Conservation (phyloP, 257 asterid genomes). For the Lantana camara region DNA sequence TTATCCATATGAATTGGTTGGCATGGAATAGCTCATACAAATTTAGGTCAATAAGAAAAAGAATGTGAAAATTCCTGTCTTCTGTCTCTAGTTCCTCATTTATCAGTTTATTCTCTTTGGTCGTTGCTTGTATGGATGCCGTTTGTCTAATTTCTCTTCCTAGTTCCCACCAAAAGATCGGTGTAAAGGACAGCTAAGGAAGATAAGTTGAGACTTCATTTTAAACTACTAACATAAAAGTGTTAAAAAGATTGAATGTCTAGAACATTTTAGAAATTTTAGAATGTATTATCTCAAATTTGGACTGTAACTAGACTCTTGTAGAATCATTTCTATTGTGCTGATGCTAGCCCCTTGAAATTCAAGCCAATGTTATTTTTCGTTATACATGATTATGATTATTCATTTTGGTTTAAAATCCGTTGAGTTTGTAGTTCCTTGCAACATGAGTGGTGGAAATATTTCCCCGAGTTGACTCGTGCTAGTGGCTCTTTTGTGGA, state of each 20-base stretch:
- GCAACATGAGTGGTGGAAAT: background rate
- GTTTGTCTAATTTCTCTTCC: background rate
- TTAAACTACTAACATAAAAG: constrained; percentile 17
- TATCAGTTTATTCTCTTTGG: background rate
- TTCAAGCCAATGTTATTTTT: background rate
- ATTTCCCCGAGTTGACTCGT: constrained; percentile 1
- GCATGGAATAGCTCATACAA: background rate
- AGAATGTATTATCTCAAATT: background rate
- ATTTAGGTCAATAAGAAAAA: background rate
- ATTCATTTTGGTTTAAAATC: constrained; percentile 15
- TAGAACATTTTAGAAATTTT: background rate
- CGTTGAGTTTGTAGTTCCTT: background rate
- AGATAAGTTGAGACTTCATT: background rate
- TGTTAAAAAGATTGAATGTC: background rate
- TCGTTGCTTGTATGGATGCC: background rate
- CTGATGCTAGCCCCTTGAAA: background rate
- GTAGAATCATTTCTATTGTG: background rate
- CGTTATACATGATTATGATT: background rate
- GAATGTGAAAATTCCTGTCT: background rate
- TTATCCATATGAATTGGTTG: background rate
- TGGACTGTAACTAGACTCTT: background rate
- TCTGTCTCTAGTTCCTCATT: background rate
- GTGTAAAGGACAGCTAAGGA: background rate
- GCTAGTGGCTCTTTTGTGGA: constrained; percentile 1
- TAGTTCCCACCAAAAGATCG: constrained; percentile 1